Percentiles rank a stretch among this genome's conserved stretches.
These are phyloP conservation scores for Aspergillus sp. DNA, from an alignment of 2,329 filamentous ascomycete genomes.

Conservation along the genomic window DNA sequence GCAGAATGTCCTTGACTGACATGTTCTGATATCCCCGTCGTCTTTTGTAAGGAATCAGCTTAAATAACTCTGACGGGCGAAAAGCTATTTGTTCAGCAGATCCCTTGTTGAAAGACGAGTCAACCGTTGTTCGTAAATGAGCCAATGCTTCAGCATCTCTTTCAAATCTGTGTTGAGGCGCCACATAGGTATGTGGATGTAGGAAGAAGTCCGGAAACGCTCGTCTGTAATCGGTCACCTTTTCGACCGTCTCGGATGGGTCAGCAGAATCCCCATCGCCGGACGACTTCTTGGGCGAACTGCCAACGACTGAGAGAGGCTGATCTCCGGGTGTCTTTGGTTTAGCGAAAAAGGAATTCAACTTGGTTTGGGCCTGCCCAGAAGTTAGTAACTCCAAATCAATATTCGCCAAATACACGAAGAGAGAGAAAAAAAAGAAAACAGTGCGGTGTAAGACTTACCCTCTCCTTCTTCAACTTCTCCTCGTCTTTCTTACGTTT, in stretches of 20 bases:
- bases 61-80: conserved; percentile 37
- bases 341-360: conserved; percentile 53
- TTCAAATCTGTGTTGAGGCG: conserved; percentile 54
- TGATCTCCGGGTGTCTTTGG: conserved; percentile 34
- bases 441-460: conserved; percentile 31
- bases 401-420: conserved; percentile 6
- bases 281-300: conserved; percentile 25
- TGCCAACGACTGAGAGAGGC: conserved; percentile 26
- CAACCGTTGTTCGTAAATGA: conserved; percentile 54
- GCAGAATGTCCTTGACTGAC: conserved; percentile 62
- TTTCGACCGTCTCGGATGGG: conserved; percentile 22
- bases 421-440: not conserved
- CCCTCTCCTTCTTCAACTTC: conserved; percentile 44
- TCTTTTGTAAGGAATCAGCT: conserved; percentile 39
- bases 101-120: conserved; percentile 35
- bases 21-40: conserved; percentile 24
- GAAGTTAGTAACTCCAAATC: not conserved
- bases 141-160: conserved; percentile 59
- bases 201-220: conserved; percentile 80
- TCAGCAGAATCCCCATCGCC: conserved; percentile 13
- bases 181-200: conserved; percentile 70
- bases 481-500: conserved; percentile 51
- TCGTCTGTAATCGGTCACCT: conserved; percentile 61
- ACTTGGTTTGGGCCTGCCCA: conserved; percentile 48
- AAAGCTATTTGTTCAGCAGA: conserved; percentile 21